phyloP scores from a whole-genome alignment of 1,139 yeast genomes.

The Geotrichum klebahnii region DNA sequence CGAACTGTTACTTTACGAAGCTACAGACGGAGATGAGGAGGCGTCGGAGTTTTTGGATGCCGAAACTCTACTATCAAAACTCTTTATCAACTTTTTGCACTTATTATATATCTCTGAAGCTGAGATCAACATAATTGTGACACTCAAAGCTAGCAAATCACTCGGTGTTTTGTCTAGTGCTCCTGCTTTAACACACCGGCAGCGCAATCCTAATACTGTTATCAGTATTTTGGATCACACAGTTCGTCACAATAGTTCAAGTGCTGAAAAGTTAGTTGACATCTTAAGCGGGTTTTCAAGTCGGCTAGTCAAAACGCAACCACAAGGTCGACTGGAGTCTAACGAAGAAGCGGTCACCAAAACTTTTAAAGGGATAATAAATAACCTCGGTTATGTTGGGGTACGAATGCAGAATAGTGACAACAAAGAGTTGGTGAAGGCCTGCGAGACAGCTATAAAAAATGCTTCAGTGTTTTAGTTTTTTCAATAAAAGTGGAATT shows the following conservation, averaged over 20 bases:
- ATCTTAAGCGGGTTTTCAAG: constrained; percentile 12
- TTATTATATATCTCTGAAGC: constrained; percentile 4
- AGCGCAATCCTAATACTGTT: not conserved
- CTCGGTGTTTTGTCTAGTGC: constrained; percentile 25
- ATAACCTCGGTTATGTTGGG: constrained; percentile 10
- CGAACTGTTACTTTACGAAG: not conserved
- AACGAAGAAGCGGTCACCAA: constrained; percentile 7
- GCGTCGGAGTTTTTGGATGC: constrained; percentile 7
- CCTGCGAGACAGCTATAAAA: constrained; percentile 3
- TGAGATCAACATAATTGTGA: constrained; percentile 12
- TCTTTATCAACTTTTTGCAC: constrained; percentile 16
- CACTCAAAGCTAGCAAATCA: constrained; percentile 25
- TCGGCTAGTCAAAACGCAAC: constrained; percentile 4
- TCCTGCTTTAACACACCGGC: constrained; percentile 1
- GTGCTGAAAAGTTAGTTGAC: constrained; percentile 5
- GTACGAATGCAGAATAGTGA: not conserved
- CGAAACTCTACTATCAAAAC: constrained; percentile 9
- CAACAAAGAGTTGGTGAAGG: not conserved
- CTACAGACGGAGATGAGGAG: constrained; percentile 13
- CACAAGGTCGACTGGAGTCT: not conserved
- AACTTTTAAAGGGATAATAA: constrained; percentile 9
- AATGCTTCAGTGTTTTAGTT: too few species aligned
- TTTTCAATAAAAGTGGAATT: too few species aligned
- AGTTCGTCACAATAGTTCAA: not conserved
- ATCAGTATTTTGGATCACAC: constrained; percentile 7